Evolutionary conservation across 495 filamentous ascomycete species (phyloP).

Genomic region (Aspergillus ellipticus): DNA sequence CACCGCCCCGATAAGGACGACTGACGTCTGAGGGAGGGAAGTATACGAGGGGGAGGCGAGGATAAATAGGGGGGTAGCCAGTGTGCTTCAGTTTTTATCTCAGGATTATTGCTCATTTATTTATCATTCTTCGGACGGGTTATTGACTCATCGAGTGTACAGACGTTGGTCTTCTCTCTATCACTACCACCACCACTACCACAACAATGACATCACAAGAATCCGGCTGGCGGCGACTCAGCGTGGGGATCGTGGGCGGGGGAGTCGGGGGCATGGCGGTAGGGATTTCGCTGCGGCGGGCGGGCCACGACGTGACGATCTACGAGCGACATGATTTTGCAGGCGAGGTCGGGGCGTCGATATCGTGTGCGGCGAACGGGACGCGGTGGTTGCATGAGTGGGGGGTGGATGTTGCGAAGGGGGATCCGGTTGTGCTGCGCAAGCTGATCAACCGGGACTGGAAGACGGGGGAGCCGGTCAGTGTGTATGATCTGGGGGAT

Average conservation of each 20-base stretch:
- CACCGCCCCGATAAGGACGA: not conserved
- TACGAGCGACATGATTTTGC: conserved; percentile 41
- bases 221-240: conserved; percentile 36
- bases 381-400: conserved; percentile 46
- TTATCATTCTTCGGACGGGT: no score
- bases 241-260: conserved; percentile 59
- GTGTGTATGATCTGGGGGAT: conserved; percentile 42
- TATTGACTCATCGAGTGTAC: no score
- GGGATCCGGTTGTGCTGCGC: conserved; percentile 44
- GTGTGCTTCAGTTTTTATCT: no score
- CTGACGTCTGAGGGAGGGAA: not conserved
- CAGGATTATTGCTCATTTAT: no score
- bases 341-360: conserved; percentile 42
- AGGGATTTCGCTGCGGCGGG: conserved; percentile 58
- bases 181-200: no score
- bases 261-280: conserved; percentile 67
- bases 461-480: conserved; percentile 44
- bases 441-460: conserved; percentile 49
- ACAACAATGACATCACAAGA: not conserved
- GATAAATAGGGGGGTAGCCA: no score
- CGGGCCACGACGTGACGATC: conserved; percentile 59
- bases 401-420: conserved; percentile 39
- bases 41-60: no score
- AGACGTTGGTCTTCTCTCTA: no score
- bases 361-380: conserved; percentile 43